Evolutionary conservation across 148 eudicot species (phyloP), one percentile per base, ranked within the genome.

Genomic region (Suaeda aralocaspica): DNA sequence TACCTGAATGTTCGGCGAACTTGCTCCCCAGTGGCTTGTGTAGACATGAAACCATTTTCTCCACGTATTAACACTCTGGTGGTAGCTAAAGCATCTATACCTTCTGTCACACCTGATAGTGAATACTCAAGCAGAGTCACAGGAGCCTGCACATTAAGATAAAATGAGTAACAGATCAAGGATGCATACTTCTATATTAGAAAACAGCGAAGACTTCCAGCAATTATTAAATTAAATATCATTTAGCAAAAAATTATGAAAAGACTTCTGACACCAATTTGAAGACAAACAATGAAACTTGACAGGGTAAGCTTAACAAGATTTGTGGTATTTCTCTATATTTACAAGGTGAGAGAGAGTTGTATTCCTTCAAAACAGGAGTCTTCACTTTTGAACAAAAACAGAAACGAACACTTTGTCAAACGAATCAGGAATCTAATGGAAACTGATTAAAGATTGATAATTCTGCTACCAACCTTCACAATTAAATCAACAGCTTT

Each of bases 1-100:
- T 36, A 94, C 98, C 97, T 89, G 76, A 85, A 94, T 70, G 89
- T 85, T 62, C 91, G 87, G 34, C 68, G 61, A 67, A 82, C 24
- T 46, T 79, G 67, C 59, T 84, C 78, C 75, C 89, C 98, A 41
- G 86, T 83, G 15, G 93, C 88, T 78, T 78, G 82, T n/a, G 89
- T 91, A 24, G 96, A 45, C 24, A 79, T 78, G 66, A 75, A 67
- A 63, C 79, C 75, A 31, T 82, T 65, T 21, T 94, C 88, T 59
- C 77, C 88, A 19, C 92, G 84, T 67, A 94, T 79, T 51, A 91
- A 68, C 64, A 94, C 98, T 70, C 86, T 80, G 5, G 98, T 94
- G 66, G 91, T 83, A 59, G 97, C 92, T 52, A 91, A 79, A 63
- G 98, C 98, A 74, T 94, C 98, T 64, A 94, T 91, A 45, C 97